These are phyloP conservation scores for Chlorella sorokiniana DNA, from an alignment of 139 green algal genomes.

Conservation along the genomic window DNA sequence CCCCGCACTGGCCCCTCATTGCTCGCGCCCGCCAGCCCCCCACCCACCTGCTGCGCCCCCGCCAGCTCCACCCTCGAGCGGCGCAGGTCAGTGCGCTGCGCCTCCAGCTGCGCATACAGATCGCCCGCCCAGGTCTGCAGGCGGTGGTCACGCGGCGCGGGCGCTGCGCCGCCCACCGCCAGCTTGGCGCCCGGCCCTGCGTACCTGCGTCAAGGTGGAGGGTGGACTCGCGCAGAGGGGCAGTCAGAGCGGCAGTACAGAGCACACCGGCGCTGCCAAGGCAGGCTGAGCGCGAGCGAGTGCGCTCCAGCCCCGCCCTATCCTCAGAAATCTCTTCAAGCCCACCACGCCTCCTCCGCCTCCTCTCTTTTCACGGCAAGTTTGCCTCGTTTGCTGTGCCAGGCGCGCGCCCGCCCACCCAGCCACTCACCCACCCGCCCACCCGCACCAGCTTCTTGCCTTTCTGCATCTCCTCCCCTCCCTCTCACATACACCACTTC, in stretches of 20 bases:
- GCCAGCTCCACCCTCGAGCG: background rate
- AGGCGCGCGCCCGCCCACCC: too few relatives aligned
- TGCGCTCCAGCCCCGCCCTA: too few relatives aligned
- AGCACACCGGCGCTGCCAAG: background rate
- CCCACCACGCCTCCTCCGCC: too few relatives aligned
- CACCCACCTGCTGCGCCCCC: background rate
- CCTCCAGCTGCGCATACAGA: background rate
- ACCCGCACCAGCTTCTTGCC: background rate
- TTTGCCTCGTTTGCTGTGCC: too few relatives aligned
- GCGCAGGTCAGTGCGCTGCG: background rate
- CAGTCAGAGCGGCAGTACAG: background rate
- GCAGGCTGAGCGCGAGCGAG: background rate
- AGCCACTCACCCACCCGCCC: too few relatives aligned
- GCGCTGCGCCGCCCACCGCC: background rate
- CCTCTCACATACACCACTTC: background rate
- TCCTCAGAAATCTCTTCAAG: too few relatives aligned
- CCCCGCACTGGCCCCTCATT: background rate
- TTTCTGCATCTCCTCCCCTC: background rate
- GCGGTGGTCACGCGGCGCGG: background rate
- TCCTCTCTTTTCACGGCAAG: too few relatives aligned
- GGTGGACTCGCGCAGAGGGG: background rate
- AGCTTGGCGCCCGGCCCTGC: background rate
- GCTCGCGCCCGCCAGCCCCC: background rate
- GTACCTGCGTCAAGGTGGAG: too few relatives aligned
- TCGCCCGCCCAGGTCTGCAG: background rate